phyloP scores from a whole-genome alignment of 139 green algal species.

The Micractinium sp. region DNA sequence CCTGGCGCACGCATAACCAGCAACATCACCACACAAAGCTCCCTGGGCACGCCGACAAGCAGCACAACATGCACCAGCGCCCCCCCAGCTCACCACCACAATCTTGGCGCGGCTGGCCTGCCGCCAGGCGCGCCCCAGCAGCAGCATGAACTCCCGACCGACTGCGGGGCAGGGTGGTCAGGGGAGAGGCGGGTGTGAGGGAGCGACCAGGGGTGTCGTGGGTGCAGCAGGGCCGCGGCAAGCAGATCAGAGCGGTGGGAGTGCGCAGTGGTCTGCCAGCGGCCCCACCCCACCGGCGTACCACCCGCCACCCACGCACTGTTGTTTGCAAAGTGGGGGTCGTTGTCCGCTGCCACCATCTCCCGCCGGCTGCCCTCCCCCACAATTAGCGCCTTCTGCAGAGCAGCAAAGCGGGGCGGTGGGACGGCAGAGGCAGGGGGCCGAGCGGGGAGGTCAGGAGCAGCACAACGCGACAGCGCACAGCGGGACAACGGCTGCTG shows the following conservation, averaged over 20 bases:
- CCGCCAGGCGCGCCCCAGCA: conserved; percentile 31
- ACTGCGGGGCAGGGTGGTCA: background rate
- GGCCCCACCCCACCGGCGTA: no score
- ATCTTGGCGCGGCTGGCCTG: conserved; percentile 27
- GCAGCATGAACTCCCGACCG: conserved; percentile 29
- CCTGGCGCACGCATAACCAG: no score
- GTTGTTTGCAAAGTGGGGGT: conserved; percentile 35
- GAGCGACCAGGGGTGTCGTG: no score
- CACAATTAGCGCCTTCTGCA: background rate
- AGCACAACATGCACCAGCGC: background rate
- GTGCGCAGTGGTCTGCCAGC: no score
- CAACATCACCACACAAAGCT: background rate
- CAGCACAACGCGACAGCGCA: no score
- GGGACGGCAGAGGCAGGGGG: background rate
- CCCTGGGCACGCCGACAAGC: background rate
- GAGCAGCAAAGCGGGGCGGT: background rate
- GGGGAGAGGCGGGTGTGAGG: no score
- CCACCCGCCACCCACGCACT: no score
- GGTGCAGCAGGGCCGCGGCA: no score
- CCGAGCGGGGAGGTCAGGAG: no score
- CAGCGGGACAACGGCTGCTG: no score
- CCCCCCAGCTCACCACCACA: background rate
- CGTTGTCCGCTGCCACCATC: background rate
- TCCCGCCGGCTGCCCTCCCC: background rate
- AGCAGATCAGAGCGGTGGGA: no score